These are phyloP conservation scores for Puccinia hordei DNA, from an alignment of 1,284 basidiomycete genomes.

Conservation along the genomic window DNA sequence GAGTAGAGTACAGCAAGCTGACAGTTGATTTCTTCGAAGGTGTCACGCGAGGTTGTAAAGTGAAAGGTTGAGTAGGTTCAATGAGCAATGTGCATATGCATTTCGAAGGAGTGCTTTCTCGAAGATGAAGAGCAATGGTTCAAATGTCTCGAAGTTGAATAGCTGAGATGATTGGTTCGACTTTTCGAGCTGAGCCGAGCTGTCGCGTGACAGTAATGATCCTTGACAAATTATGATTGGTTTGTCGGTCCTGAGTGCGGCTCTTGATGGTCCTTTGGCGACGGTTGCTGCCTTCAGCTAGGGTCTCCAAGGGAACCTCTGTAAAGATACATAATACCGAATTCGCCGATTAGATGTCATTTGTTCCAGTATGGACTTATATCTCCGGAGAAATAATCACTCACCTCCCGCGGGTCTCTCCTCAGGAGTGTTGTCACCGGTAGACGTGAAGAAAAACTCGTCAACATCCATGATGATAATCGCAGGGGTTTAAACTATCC, in stretches of 20 bases:
- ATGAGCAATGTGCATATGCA: too few species aligned
- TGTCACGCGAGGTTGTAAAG: too few species aligned
- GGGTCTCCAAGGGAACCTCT: background rate
- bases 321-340: background rate
- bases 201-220: too few species aligned
- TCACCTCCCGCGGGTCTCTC: slow-evolving; percentile 10
- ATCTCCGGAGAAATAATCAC: background rate
- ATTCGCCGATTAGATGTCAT: too few species aligned
- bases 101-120: too few species aligned
- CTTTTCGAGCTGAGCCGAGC: too few species aligned
- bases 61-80: too few species aligned
- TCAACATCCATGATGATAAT: slow-evolving; percentile 12
- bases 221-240: background rate
- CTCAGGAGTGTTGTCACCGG: background rate
- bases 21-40: too few species aligned
- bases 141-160: too few species aligned
- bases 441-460: background rate
- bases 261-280: background rate
- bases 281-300: slow-evolving; percentile 6
- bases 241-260: slow-evolving; percentile 10
- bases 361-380: background rate
- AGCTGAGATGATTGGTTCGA: too few species aligned
- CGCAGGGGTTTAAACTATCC: background rate
- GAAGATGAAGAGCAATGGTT: too few species aligned
- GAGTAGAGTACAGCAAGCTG: too few species aligned